phyloP scores from a whole-genome alignment of 805 yeast species.

The Candida ulmi region DNA sequence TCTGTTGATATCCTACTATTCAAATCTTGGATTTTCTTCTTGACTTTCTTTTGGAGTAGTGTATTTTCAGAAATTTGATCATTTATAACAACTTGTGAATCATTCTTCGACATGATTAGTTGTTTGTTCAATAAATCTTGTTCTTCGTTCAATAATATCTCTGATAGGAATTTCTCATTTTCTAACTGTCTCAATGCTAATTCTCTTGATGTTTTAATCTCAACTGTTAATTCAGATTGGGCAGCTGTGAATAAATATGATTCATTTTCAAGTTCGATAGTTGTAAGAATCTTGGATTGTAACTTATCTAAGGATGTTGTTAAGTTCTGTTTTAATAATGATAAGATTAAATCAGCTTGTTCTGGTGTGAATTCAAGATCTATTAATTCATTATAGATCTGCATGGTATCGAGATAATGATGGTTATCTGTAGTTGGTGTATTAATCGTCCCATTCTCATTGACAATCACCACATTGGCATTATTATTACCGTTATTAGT shows the following conservation, averaged over 20 bases:
- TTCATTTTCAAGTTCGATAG: slow-evolving; percentile 79
- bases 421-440: background rate
- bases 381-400: slow-evolving; percentile 46
- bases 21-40: slow-evolving; percentile 71
- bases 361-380: slow-evolving; percentile 52
- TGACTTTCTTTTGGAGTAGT: slow-evolving; percentile 60
- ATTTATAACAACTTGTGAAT: slow-evolving; percentile 74
- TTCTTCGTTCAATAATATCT: slow-evolving; percentile 64
- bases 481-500: too few relatives aligned
- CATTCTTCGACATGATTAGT: slow-evolving; percentile 58
- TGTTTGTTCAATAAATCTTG: slow-evolving; percentile 71
- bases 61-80: slow-evolving; percentile 86
- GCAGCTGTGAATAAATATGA: slow-evolving; percentile 88
- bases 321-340: slow-evolving; percentile 31
- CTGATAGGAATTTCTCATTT: slow-evolving; percentile 59
- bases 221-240: slow-evolving; percentile 77
- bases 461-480: too few relatives aligned
- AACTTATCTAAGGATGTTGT: slow-evolving; percentile 26
- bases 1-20: slow-evolving; percentile 81
- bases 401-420: slow-evolving; percentile 53
- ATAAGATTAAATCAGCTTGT: slow-evolving; percentile 58
- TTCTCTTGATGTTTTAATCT: slow-evolving; percentile 68
- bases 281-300: slow-evolving; percentile 29
- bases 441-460: too few relatives aligned
- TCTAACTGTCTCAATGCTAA: slow-evolving; percentile 62